Evolutionary conservation across 73 alveolate species (phyloP), one percentile per base, ranked within the genome.

Genomic region (Durusdinium trenchii): DNA sequence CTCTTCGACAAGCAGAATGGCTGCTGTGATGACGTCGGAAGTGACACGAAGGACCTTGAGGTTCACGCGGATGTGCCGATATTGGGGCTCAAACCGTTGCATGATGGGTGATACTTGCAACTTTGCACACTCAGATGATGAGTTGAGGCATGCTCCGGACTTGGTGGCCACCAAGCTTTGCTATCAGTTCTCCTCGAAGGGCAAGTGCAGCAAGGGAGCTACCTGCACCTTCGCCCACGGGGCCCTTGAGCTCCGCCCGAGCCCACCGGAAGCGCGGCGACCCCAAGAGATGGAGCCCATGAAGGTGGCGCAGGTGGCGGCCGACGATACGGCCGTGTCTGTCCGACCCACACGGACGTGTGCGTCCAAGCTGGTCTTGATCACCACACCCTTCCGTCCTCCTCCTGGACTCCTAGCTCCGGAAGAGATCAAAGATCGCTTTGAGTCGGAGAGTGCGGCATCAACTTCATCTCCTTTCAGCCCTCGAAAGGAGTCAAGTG

Each of bases 31-130:
- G 71, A 81, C 71, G 36, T 48, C 50, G 71, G 69, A 32, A 28
- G 91, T 48, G 69, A 81, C 91, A 26, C 91, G 91, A 47, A 81
- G 42, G 91, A 81, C 91, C 10, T 81, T 81, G 91, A 81, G 48
- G 91, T 81, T 81, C 91, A 81, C 91, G 71, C 46, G 48, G 91
- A 81, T 81, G 91, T 81, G 91, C 91, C 46, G 48, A 67, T 9
- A 45, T 47, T 47, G 91, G 91, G 30, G 46, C 45, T n/a, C 12
- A 9, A 75, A 75, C 52, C 86, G 86, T 18, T 75, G 86, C 86
- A 75, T 40, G 86, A 47, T 75, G 86, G 86, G 86, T 51, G 18
- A 75, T 47, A 51, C 36, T 18, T 75, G 86, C 54, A 75, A 75
- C 86, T 75, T 75, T 35, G 86, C 86, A 18, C 86, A 75, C 86